phyloP scores from a whole-genome alignment of 805 yeast genomes.

The Ogataea wickerhamii region DNA sequence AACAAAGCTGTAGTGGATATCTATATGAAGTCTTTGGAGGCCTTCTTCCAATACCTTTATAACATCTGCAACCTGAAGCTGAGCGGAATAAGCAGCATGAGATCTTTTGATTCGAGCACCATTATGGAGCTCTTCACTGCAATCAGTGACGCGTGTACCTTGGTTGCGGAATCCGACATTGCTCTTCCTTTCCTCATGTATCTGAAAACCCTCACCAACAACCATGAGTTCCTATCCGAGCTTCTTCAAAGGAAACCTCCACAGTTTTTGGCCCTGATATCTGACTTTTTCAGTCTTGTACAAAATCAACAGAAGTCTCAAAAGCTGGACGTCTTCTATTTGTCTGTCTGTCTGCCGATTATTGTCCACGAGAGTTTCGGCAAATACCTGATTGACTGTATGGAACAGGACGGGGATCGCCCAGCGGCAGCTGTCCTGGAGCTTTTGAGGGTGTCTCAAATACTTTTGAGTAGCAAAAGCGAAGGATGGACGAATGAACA shows the following conservation, averaged over 20 bases:
- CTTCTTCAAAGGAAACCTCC: neutral
- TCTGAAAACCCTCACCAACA: neutral
- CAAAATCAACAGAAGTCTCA: no score
- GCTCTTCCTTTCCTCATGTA: neutral
- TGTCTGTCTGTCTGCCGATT: slow-evolving; percentile 25
- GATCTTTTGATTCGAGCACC: neutral
- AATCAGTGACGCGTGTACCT: neutral
- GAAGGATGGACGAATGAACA: slow-evolving; percentile 39
- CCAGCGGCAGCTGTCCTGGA: slow-evolving; percentile 7
- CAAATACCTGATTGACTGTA: slow-evolving; percentile 20
- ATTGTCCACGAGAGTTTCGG: slow-evolving; percentile 33
- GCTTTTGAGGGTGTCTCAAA: slow-evolving; percentile 31
- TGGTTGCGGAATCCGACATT: neutral
- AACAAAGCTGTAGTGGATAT: neutral
- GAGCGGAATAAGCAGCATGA: neutral
- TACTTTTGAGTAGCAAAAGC: slow-evolving; percentile 37
- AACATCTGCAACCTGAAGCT: neutral
- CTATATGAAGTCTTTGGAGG: neutral
- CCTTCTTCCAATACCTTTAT: slow-evolving; percentile 1
- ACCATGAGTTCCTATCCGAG: neutral
- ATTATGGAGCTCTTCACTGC: neutral
- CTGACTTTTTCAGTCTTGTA: slow-evolving; percentile 13
- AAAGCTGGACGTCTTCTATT: slow-evolving; percentile 18
- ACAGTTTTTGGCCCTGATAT: neutral
- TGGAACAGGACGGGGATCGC: neutral